phyloP scores from a whole-genome alignment of 805 yeast species.

The Ogataea haglerorum region DNA sequence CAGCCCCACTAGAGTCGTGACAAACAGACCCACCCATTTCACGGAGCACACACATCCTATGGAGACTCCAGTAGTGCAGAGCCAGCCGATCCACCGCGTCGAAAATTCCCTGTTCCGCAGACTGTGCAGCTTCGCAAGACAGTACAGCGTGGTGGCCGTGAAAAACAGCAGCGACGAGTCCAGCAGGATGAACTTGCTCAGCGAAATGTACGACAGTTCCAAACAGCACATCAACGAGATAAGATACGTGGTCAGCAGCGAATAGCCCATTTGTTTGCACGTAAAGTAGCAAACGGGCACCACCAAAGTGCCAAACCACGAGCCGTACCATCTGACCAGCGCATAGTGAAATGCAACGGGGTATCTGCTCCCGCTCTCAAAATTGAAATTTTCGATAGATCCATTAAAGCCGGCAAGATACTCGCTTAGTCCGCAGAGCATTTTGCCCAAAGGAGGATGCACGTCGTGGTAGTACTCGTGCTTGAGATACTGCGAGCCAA shows the following conservation, averaged over 20 bases:
- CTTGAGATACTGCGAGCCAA: constrained; percentile 83
- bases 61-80: constrained; percentile 57
- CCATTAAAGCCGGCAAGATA: constrained; percentile 75
- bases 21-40: constrained; percentile 85
- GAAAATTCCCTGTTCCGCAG: constrained; percentile 42
- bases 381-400: constrained; percentile 57
- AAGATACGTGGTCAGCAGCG: constrained; percentile 51
- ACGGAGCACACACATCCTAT: constrained; percentile 83
- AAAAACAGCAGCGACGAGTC: constrained; percentile 77
- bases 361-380: constrained; percentile 61
- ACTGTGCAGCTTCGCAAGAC: constrained; percentile 54
- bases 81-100: constrained; percentile 48
- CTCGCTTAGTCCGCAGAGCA: constrained; percentile 86
- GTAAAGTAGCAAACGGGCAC: constrained; percentile 73
- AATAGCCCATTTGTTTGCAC: constrained; percentile 54
- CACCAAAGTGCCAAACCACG: constrained; percentile 60
- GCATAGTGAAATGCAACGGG: constrained; percentile 61
- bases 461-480: constrained; percentile 94
- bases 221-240: constrained; percentile 60
- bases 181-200: constrained; percentile 70
- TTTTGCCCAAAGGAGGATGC: constrained; percentile 95
- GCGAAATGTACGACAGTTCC: constrained; percentile 65
- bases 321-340: constrained; percentile 70
- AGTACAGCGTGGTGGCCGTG: constrained; percentile 64
- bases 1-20: constrained; percentile 84